These are phyloP conservation scores for Leucaena leucocephala DNA, from an alignment of 306 rosid species.

Conservation along the genomic window DNA sequence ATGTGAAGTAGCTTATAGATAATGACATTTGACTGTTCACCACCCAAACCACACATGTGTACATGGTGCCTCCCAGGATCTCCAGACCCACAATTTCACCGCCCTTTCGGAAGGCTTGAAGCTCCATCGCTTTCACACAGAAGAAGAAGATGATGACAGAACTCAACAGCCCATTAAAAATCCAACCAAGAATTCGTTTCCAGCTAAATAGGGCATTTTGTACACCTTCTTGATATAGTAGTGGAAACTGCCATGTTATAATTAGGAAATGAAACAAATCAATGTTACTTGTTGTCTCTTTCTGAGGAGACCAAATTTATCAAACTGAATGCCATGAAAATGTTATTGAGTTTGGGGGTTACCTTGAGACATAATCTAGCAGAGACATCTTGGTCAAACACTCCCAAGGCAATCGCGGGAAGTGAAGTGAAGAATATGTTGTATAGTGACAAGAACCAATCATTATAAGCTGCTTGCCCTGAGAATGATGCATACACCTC, in stretches of 20 bases:
- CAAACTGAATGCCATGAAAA: neutral
- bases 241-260: constrained; percentile 64
- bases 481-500: constrained; percentile 78
- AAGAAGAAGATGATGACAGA: constrained; percentile 72
- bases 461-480: constrained; percentile 77
- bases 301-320: constrained; percentile 11
- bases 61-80: constrained; percentile 77
- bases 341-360: constrained; percentile 8
- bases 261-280: neutral
- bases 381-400: constrained; percentile 89
- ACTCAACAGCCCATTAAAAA: constrained; percentile 57
- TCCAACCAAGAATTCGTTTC: constrained; percentile 77
- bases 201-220: constrained; percentile 85
- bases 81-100: constrained; percentile 70
- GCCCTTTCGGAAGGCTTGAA: constrained; percentile 75
- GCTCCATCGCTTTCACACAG: constrained; percentile 56
- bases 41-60: constrained; percentile 83
- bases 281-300: neutral
- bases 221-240: constrained; percentile 89
- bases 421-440: constrained; percentile 95
- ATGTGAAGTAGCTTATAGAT: constrained; percentile 77
- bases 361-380: constrained; percentile 80
- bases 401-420: constrained; percentile 93
- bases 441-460: constrained; percentile 77
- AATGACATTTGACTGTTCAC: constrained; percentile 90